Base-by-base conservation (phyloP, 345 rosid genomes). In the Salix suchowensis region DNA sequence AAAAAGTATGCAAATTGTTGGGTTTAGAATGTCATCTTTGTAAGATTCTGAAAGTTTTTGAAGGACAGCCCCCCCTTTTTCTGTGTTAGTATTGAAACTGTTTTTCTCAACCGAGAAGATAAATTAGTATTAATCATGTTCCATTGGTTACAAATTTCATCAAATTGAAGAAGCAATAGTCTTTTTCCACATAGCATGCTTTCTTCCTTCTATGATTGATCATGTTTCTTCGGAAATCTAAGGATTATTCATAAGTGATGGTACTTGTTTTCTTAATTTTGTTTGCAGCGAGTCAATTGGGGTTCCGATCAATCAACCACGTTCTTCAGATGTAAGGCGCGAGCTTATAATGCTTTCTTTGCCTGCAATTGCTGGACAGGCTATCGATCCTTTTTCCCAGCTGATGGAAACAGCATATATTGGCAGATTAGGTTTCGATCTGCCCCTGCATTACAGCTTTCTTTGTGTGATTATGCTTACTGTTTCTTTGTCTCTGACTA, bases 371-470 rank as follows among this genome's bases (percentile, higher is more conserved):
- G 94, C 88, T 73, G 98, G 98, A 72, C 97, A 93, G 81, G 99
- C 94, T 34, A 88, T 96, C 8, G 98, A 96, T 64, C 99, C 97
- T 71, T 74, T 96, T 62, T 81, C 97, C 24, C 93, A 82, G 77
- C 88, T 93, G 76, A 91, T 96, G 97, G 98, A 96, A 86, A 96
- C 97, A 24, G 97, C 97, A 44, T 96, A 89, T 87, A 92, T 96
- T 73, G 99, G 99, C 48, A 88, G 96, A 87, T 82, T 92, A 68
- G 97, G 98, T 96, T 85, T 42, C 79, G 34, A 34, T 21, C 67
- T 34, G 9, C 7, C 64, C 16, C 61, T 55, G n/a, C 52, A 37
- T 24, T 75, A 66, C 66, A 12, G 28, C 26, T 40, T 36, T 68
- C 26, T n/a, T 39, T 68, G 12, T 55, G 24, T 34, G 15, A 32